Conservation (phyloP, 2,329 filamentous ascomycete genomes). For the Botrytis elliptica region DNA sequence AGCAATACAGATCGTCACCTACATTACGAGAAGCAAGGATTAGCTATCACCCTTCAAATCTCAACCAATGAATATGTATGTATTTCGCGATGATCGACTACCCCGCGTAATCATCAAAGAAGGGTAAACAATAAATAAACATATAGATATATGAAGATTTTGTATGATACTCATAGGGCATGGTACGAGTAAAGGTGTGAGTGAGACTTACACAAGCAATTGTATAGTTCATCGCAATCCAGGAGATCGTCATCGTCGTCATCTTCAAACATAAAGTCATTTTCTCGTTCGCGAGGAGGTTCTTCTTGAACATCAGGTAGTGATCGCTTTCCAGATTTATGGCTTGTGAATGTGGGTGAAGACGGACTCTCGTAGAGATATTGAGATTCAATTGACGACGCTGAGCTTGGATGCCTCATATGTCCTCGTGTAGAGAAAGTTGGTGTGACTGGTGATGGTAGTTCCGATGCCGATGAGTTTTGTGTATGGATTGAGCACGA, state of each 20-base stretch:
- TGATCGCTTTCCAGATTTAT: slow-evolving; percentile 60
- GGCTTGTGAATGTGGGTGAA: slow-evolving; percentile 52
- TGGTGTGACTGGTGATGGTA: slow-evolving; percentile 68
- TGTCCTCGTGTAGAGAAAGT: slow-evolving; percentile 63
- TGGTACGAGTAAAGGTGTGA: background rate
- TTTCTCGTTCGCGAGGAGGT: slow-evolving; percentile 63
- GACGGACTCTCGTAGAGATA: slow-evolving; percentile 54
- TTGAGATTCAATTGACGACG: slow-evolving; percentile 71
- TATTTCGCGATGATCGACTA: slow-evolving; percentile 14
- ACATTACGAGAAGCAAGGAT: slow-evolving; percentile 28
- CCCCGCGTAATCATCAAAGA: slow-evolving; percentile 18
- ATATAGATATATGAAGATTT: slow-evolving; percentile 23
- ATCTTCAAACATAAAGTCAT: slow-evolving; percentile 50
- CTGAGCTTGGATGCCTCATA: slow-evolving; percentile 68
- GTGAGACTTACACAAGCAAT: slow-evolving; percentile 70
- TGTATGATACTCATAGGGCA: background rate
- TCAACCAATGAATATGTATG: slow-evolving; percentile 7
- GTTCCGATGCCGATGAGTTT: slow-evolving; percentile 54
- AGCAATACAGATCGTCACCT: slow-evolving; percentile 62
- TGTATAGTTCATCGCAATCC: slow-evolving; percentile 51
- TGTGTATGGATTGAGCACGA: slow-evolving; percentile 36
- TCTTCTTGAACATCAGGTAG: slow-evolving; percentile 86
- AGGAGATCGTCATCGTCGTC: slow-evolving; percentile 5
- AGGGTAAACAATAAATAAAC: background rate
- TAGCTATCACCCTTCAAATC: slow-evolving; percentile 7